Evolutionary conservation across 2,329 filamentous ascomycete genomes (phyloP).

Genomic region (Nigrograna mackinnonii): DNA sequence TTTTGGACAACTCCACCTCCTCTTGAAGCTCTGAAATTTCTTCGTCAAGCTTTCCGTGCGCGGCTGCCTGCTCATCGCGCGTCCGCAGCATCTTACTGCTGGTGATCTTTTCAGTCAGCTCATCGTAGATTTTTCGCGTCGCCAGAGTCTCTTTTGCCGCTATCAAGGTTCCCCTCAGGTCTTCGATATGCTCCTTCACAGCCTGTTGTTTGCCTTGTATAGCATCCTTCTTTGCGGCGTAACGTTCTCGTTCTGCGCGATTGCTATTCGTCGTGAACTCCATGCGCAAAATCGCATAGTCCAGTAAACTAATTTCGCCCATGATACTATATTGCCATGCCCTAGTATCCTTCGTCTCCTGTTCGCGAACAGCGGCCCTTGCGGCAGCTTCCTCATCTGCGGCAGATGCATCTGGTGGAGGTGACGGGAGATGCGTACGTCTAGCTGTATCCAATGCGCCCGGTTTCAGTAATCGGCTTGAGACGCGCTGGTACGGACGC

Average conservation of each 20-base stretch:
- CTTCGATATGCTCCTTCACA: constrained; percentile 74
- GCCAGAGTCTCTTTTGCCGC: constrained; percentile 67
- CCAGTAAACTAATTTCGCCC: constrained; percentile 86
- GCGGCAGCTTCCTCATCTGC: constrained; percentile 50
- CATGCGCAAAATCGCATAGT: constrained; percentile 82
- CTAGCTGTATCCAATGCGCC: constrained; percentile 64
- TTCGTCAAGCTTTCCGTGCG: constrained; percentile 79
- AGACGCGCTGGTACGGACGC: constrained; percentile 87
- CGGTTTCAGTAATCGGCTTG: constrained; percentile 74
- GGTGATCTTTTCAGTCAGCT: constrained; percentile 84
- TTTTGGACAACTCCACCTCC: constrained; percentile 79
- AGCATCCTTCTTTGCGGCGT: constrained; percentile 76
- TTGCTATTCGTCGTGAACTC: constrained; percentile 88
- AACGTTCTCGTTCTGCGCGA: constrained; percentile 78
- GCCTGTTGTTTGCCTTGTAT: constrained; percentile 78
- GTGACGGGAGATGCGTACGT: constrained; percentile 63
- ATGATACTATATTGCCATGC: constrained; percentile 81
- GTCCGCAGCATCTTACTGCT: constrained; percentile 77
- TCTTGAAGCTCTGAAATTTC: constrained; percentile 87
- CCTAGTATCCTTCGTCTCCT: constrained; percentile 59
- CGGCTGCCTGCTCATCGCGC: constrained; percentile 79
- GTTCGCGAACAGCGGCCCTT: constrained; percentile 51
- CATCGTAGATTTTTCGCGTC: constrained; percentile 84
- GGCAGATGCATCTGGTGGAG: constrained; percentile 64
- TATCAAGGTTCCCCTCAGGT: constrained; percentile 75